Base-by-base conservation (phyloP, 805 yeast species). In the Candida caryicola region DNA sequence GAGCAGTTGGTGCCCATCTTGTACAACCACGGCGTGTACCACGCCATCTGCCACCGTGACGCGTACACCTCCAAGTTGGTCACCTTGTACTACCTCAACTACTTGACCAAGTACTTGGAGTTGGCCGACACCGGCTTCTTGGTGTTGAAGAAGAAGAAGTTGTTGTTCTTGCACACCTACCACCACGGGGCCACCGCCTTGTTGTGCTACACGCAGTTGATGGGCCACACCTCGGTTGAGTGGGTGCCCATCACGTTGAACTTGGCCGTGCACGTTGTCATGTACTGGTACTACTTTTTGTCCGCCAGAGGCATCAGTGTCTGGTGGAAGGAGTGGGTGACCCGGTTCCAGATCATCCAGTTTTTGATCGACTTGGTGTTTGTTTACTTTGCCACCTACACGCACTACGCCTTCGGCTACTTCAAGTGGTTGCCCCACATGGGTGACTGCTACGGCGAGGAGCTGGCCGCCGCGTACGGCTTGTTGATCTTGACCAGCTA, bases 241-340 rank as follows among this genome's bases (percentile, higher is more conserved):
- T 91, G 98, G 97, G 96, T 91, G 25, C 95, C 93, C 41, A 91
- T 91, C 57, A 64, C 83, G 23, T 74, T 91, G 55, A 91, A 91
- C 75, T 75, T 91, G 65, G 85, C 81, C 37, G 98, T 91, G 35
- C 98, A 91, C 59, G 95, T 90, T 35, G 80, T 91, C 40, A 93
- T 91, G 99, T 91, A 91, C 77, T 91, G 89, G 85, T 91, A 91
- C 78, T 91, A 93, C 73, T 89, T 90, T 74, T 73, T 91, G 54
- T 76, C 93, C 36, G 86, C 97, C 15, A 77, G 95, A 60, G 96
- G 96, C 41, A 86, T 90, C 59, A 82, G 87, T 56, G 96, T 91
- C 38, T 90, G 97, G 97, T 91, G 99, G 99, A 91, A 93, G 71
- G 95, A 90, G 72, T 91, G 96, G 96, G 96, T 91, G 50, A 91